Percentiles rank a stretch among this genome's conserved stretches.
Evolutionary conservation across 208 protist species (phyloP).

Genomic region (Tritrichomonas musculus): DNA sequence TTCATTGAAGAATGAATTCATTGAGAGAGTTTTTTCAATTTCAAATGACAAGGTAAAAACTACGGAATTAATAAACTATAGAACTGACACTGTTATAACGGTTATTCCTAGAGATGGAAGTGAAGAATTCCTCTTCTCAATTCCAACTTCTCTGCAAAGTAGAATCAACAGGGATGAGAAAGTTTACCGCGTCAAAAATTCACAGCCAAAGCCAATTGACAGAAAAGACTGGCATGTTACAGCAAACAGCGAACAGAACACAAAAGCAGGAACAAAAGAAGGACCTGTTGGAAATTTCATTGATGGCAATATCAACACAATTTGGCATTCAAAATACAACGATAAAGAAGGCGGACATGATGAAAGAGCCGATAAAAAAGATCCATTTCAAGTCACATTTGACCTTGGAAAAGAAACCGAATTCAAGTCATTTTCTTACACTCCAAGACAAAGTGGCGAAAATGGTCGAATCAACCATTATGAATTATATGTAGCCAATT

Average conservation of each 20-base stretch:
- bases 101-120: background rate
- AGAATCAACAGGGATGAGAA: background rate
- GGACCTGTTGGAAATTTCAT: background rate
- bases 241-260: background rate
- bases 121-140: background rate
- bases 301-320: background rate
- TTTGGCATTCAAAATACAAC: background rate
- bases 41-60: background rate
- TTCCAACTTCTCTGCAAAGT: background rate
- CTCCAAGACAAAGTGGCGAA: background rate
- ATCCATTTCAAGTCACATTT: background rate
- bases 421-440: background rate
- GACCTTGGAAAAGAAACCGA: background rate
- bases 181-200: no score
- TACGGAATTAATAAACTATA: background rate
- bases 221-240: background rate
- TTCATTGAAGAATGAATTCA: background rate
- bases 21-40: background rate
- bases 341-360: background rate
- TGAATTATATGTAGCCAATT: background rate
- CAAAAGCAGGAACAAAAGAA: background rate
- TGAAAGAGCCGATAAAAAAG: background rate
- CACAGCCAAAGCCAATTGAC: background rate
- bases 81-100: no score
- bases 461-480: background rate